These are phyloP conservation scores for Colletotrichum siamense DNA, from an alignment of 2,329 filamentous ascomycete genomes.

Conservation along the genomic window DNA sequence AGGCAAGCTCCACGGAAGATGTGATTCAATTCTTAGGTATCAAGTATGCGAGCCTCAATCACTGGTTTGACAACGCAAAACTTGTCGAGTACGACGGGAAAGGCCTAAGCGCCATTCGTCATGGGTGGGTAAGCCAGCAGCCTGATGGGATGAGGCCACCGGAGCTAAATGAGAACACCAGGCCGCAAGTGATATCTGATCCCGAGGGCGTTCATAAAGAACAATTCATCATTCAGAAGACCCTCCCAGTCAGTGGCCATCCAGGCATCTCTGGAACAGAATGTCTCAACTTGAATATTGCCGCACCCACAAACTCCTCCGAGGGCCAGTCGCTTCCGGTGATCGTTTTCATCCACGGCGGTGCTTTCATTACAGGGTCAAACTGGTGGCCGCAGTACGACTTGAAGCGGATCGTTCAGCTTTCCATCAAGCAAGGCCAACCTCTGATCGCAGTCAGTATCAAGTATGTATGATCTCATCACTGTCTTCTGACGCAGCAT, in stretches of 20 bases:
- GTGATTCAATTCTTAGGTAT: slow-evolving; percentile 28
- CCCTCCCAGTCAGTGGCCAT: slow-evolving; percentile 38
- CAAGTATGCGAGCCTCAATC: slow-evolving; percentile 25
- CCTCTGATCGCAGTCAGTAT: slow-evolving; percentile 52
- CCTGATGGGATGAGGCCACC: not conserved
- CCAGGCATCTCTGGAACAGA: slow-evolving; percentile 51
- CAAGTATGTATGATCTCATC: slow-evolving; percentile 40
- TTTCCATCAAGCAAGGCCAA: slow-evolving; percentile 44
- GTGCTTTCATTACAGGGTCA: slow-evolving; percentile 53
- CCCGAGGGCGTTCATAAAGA: slow-evolving; percentile 48
- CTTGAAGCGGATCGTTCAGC: slow-evolving; percentile 45
- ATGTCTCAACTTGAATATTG: slow-evolving; percentile 58
- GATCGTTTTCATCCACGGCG: slow-evolving; percentile 58
- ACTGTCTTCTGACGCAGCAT: not conserved
- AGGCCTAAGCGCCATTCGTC: slow-evolving; percentile 33
- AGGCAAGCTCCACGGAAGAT: not conserved
- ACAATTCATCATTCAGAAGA: slow-evolving; percentile 53
- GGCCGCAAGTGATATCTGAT: slow-evolving; percentile 43
- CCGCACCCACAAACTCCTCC: slow-evolving; percentile 39
- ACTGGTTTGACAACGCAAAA: slow-evolving; percentile 22
- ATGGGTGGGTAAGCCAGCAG: slow-evolving; percentile 33
- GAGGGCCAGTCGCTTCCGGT: slow-evolving; percentile 47
- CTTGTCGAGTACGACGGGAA: slow-evolving; percentile 5
- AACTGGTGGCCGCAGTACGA: slow-evolving; percentile 60
- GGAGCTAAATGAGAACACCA: not conserved